A percentile compares a stretch with the other conserved stretches of the same genome.
Evolutionary conservation across 2,329 filamentous ascomycete genomes (phyloP).

Genomic region (Aurifilum marmelostoma): DNA sequence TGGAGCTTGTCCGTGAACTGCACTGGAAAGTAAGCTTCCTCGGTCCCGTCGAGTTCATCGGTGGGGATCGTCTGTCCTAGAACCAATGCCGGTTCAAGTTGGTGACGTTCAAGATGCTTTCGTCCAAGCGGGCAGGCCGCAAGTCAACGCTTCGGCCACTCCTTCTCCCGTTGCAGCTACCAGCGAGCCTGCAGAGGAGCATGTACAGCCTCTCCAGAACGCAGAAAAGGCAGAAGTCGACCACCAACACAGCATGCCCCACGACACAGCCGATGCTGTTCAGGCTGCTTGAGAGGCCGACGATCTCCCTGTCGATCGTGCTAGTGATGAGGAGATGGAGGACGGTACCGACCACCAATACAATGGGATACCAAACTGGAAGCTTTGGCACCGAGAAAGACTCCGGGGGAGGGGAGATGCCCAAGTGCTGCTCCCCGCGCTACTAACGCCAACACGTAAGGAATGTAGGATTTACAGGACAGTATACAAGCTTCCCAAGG

Average conservation of each 20-base stretch:
- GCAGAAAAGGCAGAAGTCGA: not conserved
- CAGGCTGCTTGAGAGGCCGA: not conserved
- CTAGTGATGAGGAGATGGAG: too few species aligned
- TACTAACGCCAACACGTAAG: not conserved
- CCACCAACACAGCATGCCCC: not conserved
- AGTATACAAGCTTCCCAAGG: not conserved
- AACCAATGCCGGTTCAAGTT: too few species aligned
- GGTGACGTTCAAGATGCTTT: not conserved
- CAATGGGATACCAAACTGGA: too few species aligned
- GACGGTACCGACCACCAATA: too few species aligned
- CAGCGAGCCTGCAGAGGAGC: not conserved
- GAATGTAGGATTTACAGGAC: not conserved
- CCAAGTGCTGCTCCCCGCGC: not conserved
- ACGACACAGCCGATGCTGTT: not conserved
- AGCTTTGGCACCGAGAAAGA: too few species aligned
- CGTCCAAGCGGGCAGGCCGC: too few species aligned
- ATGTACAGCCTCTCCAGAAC: not conserved
- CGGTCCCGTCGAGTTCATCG: too few species aligned
- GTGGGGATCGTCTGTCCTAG: too few species aligned
- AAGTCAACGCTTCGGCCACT: not conserved
- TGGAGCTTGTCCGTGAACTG: too few species aligned
- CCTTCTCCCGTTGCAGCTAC: not conserved
- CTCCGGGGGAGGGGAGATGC: not conserved
- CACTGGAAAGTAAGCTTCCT: too few species aligned
- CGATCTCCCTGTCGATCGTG: too few species aligned